A percentile compares a stretch with the other conserved stretches of the same genome.
phyloP scores from a whole-genome alignment of 805 yeast species.

The Candida verbasci region DNA sequence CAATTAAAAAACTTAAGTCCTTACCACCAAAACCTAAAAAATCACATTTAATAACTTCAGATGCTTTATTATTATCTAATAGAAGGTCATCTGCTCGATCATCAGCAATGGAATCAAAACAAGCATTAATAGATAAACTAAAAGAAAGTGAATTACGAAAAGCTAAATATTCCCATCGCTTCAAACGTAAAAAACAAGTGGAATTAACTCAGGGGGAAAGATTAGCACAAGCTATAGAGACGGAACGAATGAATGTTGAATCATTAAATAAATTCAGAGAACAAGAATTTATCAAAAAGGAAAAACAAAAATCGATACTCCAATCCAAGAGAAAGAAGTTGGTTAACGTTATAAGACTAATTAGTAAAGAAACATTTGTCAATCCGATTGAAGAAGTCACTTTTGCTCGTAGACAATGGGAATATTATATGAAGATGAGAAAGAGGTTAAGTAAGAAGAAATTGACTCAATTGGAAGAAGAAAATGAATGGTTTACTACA shows the following conservation, averaged over 20 bases:
- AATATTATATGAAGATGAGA: conserved; percentile 24
- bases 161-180: conserved; percentile 39
- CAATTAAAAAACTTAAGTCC: conserved; percentile 27
- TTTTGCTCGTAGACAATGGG: conserved; percentile 38
- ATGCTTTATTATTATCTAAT: conserved; percentile 44
- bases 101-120: conserved; percentile 71
- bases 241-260: conserved; percentile 70
- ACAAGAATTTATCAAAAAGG: conserved; percentile 78
- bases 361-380: conserved; percentile 45
- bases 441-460: conserved; percentile 44
- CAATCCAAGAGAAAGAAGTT: conserved; percentile 61
- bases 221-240: conserved; percentile 77
- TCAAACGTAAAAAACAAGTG: conserved; percentile 33
- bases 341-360: conserved; percentile 52
- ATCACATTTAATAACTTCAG: conserved; percentile 32
- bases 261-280: conserved; percentile 77
- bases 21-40: conserved; percentile 25
- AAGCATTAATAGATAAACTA: conserved; percentile 70
- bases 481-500: conserved; percentile 19
- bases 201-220: conserved; percentile 71
- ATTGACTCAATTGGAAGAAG: conserved; percentile 27
- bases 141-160: conserved; percentile 63
- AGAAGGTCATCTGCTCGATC: conserved; percentile 75
- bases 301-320: conserved; percentile 68
- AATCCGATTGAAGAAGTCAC: conserved; percentile 63